A percentile compares a stretch with the other conserved stretches of the same genome.
These are phyloP conservation scores for Trametes hirsuta DNA, from an alignment of 1,284 basidiomycete genomes.

Conservation along the genomic window DNA sequence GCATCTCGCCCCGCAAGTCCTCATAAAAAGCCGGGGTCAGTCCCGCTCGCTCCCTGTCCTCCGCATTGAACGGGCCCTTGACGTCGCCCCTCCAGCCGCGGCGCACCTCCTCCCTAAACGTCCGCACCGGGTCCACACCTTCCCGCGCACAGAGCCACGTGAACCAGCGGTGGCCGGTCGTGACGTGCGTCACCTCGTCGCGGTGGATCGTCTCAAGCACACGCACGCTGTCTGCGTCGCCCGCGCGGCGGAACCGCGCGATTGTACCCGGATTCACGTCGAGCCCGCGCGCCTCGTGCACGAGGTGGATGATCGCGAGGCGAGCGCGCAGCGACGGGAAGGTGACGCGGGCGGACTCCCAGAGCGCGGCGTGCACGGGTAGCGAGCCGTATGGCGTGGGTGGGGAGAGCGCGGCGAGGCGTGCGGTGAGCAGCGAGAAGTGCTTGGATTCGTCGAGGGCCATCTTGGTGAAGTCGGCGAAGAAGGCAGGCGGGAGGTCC, in stretches of 20 bases:
- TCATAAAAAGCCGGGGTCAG: conserved; percentile 75
- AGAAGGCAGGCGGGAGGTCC: conserved; percentile 73
- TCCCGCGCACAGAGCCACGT: conserved; percentile 74
- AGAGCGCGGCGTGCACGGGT: conserved; percentile 77
- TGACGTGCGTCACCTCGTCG: conserved; percentile 87
- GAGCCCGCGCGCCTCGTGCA: conserved; percentile 86
- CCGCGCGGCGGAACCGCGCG: conserved; percentile 71
- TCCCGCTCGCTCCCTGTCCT: conserved; percentile 77
- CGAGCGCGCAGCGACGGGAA: conserved; percentile 73
- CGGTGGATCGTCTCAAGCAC: conserved; percentile 80
- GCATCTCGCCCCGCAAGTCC: conserved; percentile 65
- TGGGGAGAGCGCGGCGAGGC: conserved; percentile 65
- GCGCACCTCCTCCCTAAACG: conserved; percentile 78
- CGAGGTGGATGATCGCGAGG: conserved; percentile 87
- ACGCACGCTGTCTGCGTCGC: conserved; percentile 72
- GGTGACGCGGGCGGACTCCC: conserved; percentile 82
- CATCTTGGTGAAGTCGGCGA: conserved; percentile 79
- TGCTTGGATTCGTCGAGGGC: conserved; percentile 89
- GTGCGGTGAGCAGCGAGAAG: conserved; percentile 62
- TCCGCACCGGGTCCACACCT: conserved; percentile 67
- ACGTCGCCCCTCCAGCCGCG: conserved; percentile 79
- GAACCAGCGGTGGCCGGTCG: conserved; percentile 85
- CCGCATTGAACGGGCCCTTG: conserved; percentile 85
- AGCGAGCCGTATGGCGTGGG: conserved; percentile 78
- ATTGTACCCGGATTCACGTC: conserved; percentile 90